Evolutionary conservation across 441 rosid species (phyloP).

Genomic region (Isatis lusitanica): DNA sequence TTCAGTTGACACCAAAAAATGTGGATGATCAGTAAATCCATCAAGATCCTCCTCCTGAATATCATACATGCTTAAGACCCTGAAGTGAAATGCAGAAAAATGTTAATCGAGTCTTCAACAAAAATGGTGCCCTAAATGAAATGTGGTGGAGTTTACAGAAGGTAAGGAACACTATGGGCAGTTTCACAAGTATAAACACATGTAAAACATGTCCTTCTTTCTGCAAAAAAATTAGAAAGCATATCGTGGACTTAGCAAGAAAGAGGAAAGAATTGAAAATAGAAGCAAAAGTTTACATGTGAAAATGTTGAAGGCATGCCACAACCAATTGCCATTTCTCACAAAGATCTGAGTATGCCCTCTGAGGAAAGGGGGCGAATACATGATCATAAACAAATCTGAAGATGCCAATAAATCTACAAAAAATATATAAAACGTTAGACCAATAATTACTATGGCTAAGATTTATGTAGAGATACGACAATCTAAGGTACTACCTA

Average conservation of each 20-base stretch:
- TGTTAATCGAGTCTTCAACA: conserved; percentile 11
- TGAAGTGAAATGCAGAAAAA: conserved; percentile 38
- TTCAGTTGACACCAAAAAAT: conserved; percentile 47
- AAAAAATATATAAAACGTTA: conserved; percentile 34
- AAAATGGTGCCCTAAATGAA: background rate
- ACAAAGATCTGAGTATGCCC: conserved; percentile 93
- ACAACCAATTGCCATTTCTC: conserved; percentile 95
- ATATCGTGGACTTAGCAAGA: background rate
- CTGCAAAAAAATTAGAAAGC: background rate
- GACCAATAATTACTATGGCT: conserved; percentile 30
- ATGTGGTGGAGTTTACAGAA: background rate
- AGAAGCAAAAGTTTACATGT: conserved; percentile 55
- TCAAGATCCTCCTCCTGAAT: conserved; percentile 83
- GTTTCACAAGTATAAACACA: background rate
- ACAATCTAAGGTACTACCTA: conserved; percentile 55
- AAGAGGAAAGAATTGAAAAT: background rate
- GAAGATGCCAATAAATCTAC: conserved; percentile 94
- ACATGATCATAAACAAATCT: conserved; percentile 91
- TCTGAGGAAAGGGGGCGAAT: conserved; percentile 93
- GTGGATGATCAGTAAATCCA: conserved; percentile 57
- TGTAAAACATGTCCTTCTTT: conserved; percentile 8
- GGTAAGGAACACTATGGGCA: background rate
- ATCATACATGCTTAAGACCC: conserved; percentile 88
- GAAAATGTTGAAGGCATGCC: conserved; percentile 97
- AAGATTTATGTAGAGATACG: conserved; percentile 23